Percentiles rank a stretch among this genome's conserved stretches.
Conservation (phyloP, 2,329 filamentous ascomycete species). For the Ilyonectria sp. region DNA sequence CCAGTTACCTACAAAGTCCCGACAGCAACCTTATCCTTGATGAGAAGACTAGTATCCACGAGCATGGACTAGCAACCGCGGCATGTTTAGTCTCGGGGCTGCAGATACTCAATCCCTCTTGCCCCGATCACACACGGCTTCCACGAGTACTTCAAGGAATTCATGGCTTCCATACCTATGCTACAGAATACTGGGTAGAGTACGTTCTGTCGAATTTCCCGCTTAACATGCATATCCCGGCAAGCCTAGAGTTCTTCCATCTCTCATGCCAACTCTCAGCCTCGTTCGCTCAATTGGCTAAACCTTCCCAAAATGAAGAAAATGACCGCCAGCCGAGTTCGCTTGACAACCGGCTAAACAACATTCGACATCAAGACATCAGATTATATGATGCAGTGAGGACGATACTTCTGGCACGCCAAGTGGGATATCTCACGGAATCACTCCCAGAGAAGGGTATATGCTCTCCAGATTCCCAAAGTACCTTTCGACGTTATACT, state of each 20-base stretch:
- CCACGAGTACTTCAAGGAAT: not conserved
- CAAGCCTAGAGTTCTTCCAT: not conserved
- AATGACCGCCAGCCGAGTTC: no score
- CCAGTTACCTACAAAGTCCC: not conserved
- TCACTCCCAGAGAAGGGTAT: not conserved
- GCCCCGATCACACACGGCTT: not conserved
- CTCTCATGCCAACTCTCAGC: not conserved
- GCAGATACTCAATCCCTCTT: not conserved
- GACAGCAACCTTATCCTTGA: not conserved
- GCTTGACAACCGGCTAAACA: no score
- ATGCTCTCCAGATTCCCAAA: not conserved
- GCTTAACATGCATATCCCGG: not conserved
- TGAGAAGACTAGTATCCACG: not conserved
- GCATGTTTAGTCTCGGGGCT: not conserved
- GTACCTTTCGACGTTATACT: no score
- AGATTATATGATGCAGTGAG: no score
- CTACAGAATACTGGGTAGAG: not conserved
- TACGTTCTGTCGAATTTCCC: not conserved
- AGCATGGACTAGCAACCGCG: not conserved
- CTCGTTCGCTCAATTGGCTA: not conserved
- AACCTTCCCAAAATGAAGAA: not conserved
- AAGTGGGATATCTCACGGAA: no score
- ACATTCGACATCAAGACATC: no score
- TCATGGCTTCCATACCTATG: not conserved
- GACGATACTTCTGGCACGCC: no score